phyloP scores from a whole-genome alignment of 83 land plant species.

The Isoetes engelmannii region DNA sequence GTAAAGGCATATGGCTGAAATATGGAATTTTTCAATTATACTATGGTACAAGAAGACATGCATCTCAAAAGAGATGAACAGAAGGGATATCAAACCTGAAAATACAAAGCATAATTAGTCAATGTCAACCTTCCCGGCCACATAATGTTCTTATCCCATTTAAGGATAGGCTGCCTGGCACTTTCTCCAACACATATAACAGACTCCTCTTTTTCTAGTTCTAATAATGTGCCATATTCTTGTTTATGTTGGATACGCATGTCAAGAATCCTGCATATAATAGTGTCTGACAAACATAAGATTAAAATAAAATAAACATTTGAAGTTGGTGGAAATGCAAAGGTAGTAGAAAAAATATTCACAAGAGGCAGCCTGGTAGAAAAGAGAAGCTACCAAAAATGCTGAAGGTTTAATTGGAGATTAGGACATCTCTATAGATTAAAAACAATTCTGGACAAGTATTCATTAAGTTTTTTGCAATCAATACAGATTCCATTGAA shows the following conservation, averaged over 20 bases:
- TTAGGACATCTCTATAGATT: no score
- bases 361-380: neutral
- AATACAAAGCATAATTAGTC: constrained; percentile 76
- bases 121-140: constrained; percentile 94
- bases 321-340: neutral
- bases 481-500: no score
- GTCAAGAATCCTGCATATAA: constrained; percentile 47
- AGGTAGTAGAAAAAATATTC: neutral
- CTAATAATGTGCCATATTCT: constrained; percentile 30
- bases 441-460: no score
- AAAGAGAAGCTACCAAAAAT: neutral
- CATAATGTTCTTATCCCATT: constrained; percentile 68
- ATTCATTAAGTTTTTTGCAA: no score
- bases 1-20: constrained; percentile 62
- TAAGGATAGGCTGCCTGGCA: constrained; percentile 70
- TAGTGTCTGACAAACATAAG: neutral
- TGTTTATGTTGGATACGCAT: constrained; percentile 45
- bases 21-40: no score
- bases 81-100: constrained; percentile 53
- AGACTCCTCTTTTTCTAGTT: constrained; percentile 42
- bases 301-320: neutral
- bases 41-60: neutral
- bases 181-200: constrained; percentile 66
- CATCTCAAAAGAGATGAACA: neutral
- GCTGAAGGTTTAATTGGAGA: neutral